Base-by-base conservation (phyloP, 2,329 filamentous ascomycete genomes). In the Penicillium sp. region DNA sequence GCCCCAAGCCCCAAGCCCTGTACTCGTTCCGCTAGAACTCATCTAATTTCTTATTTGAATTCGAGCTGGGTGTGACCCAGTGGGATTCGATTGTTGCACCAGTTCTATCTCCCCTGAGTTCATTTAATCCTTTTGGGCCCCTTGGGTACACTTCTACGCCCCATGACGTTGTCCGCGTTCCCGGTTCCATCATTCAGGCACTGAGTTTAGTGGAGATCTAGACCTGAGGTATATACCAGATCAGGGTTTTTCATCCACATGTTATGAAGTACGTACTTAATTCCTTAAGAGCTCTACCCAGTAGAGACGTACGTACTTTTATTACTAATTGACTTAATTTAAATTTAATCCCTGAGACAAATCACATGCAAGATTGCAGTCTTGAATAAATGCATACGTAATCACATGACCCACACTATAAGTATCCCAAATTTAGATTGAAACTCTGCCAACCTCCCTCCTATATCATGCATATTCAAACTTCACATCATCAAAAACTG, bases 121-220 rank as follows among this genome's bases (percentile, higher is more conserved):
- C 16, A 11, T 29, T 29, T 46, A 19, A 11, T 47, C 24, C 26
- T 22, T 21, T 22, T 29, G 7, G 47, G 35, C 48, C 48, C 48
- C 48, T 50, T 39, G 31, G 22, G n/a, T 24, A 50, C 33, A 39
- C 9, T 24, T 27, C 45, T 21, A 19, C 29, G 19, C 21, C 48
- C 48, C 48, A 50, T 50, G 48, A 50, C 48, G 48, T 50, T 50
- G 33, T 49, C 47, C 46, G 35, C 47, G 47, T 49, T 49, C 48
- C 48, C 21, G 33, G 48, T 35, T 50, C 33, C 33, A 49, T 39
- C 22, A 49, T 37, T 37, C 47, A 50, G 48, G 48, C 48, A 50
- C 48, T 16, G 21, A 50, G 48, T 50, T 49, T 50, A 50, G 48
- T 50, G 48, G 33, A 19, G 48, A 42, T 50, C 33, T 42, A 50